Evolutionary conservation across 73 alveolate species (phyloP).

Genomic region (Halteria grandinella): DNA sequence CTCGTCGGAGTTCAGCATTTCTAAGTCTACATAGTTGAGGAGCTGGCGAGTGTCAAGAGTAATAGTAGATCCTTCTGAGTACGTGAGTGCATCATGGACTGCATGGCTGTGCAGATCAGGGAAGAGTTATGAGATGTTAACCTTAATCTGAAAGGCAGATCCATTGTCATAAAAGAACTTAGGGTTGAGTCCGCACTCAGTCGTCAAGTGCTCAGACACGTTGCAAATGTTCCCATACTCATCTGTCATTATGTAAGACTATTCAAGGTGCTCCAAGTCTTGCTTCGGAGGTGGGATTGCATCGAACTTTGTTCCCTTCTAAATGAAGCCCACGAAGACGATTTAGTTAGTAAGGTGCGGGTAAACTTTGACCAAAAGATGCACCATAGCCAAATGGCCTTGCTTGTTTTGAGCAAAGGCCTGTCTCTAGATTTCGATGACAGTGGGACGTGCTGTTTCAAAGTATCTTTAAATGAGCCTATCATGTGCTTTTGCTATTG

Average conservation of each 20-base stretch:
- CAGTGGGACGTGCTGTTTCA: slow-evolving; percentile 55
- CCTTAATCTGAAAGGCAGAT: not conserved
- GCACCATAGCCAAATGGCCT: slow-evolving; percentile 8
- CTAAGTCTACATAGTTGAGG: slow-evolving; percentile 26
- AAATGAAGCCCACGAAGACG: slow-evolving; percentile 42
- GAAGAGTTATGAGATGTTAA: slow-evolving; percentile 13
- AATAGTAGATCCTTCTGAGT: slow-evolving; percentile 6
- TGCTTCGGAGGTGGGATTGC: slow-evolving; percentile 20
- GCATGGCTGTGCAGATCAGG: slow-evolving; percentile 6
- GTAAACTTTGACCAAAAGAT: slow-evolving; percentile 41
- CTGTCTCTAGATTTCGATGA: slow-evolving; percentile 41
- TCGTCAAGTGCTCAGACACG: slow-evolving; percentile 23
- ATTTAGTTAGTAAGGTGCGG: slow-evolving; percentile 12
- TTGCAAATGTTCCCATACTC: slow-evolving; percentile 15
- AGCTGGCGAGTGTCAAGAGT: slow-evolving; percentile 6
- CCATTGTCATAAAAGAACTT: slow-evolving; percentile 31
- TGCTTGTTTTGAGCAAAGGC: not conserved
- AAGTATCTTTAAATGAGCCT: slow-evolving; percentile 43
- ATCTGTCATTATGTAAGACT: slow-evolving; percentile 13
- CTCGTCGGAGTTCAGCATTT: slow-evolving; percentile 20
- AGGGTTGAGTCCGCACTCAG: slow-evolving; percentile 16
- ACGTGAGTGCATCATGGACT: slow-evolving; percentile 1
- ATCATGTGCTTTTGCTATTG: slow-evolving; percentile 38
- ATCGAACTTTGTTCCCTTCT: not conserved
- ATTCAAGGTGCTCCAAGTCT: slow-evolving; percentile 11